A percentile compares a stretch with the other conserved stretches of the same genome.
Conservation (phyloP, 192 early-diverging fungal genomes). For the Oehlia diaphana region DNA sequence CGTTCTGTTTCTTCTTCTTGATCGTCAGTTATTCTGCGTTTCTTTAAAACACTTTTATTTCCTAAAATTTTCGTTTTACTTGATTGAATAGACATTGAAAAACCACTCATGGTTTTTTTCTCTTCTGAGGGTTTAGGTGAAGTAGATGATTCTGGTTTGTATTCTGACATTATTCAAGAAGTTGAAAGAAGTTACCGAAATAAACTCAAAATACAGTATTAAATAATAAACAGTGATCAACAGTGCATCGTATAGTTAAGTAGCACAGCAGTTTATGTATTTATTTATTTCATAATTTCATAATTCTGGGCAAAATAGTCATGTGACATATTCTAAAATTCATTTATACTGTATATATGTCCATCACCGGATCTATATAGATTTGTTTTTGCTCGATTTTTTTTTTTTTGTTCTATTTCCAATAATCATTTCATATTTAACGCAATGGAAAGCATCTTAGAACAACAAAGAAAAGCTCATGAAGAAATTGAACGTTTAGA, state of each 20-base stretch:
- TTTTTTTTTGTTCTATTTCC: no score
- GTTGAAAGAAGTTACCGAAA: no score
- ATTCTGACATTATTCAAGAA: background rate
- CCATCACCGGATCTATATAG: no score
- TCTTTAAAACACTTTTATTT: background rate
- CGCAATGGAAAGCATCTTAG: constrained; percentile 35
- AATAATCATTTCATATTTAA: background rate
- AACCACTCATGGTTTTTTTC: background rate
- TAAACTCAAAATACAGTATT: no score
- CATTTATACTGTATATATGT: no score
- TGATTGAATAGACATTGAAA: background rate
- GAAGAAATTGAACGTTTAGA: constrained; percentile 95
- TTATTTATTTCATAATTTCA: no score
- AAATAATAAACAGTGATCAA: no score
- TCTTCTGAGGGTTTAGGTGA: background rate
- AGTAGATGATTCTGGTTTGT: background rate
- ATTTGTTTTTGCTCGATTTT: no score
- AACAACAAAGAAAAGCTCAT: constrained; percentile 57
- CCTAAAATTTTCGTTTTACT: background rate
- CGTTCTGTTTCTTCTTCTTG: background rate
- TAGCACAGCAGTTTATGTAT: no score
- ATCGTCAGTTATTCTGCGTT: background rate
- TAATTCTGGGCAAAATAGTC: no score
- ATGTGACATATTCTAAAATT: no score
- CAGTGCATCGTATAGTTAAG: no score